These are phyloP conservation scores for Fusarium pilosicola DNA, from an alignment of 2,329 filamentous ascomycete genomes.

Conservation along the genomic window DNA sequence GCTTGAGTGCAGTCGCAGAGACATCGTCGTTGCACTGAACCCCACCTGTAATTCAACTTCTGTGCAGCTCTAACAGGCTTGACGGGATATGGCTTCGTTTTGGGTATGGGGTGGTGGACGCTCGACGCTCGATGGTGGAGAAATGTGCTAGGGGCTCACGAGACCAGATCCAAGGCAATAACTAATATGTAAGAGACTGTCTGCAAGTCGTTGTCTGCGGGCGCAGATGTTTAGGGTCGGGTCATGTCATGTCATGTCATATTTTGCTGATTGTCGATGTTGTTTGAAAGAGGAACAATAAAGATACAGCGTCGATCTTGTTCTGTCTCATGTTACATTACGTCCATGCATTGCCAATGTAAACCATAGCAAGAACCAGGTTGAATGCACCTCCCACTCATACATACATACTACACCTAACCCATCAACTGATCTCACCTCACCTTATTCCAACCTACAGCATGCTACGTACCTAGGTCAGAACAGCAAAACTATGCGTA, in stretches of 20 bases:
- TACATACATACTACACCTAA: constrained; percentile 2
- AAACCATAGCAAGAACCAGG: not conserved
- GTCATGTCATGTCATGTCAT: not conserved
- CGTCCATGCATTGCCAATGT: not conserved
- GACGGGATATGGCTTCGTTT: constrained; percentile 24
- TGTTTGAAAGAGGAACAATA: not conserved
- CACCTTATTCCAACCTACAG: not conserved
- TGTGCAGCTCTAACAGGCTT: constrained; percentile 15
- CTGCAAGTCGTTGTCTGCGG: constrained; percentile 4
- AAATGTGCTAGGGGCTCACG: constrained; percentile 20
- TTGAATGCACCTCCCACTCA: not conserved
- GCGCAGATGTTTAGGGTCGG: not conserved
- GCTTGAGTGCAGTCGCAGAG: constrained; percentile 14
- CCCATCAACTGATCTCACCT: constrained; percentile 5
- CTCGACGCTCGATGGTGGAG: constrained; percentile 18
- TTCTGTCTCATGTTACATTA: constrained; percentile 7
- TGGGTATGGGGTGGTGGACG: constrained; percentile 23
- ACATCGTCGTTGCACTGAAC: constrained; percentile 25
- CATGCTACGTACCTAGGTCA: not conserved
- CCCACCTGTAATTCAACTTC: constrained; percentile 29
- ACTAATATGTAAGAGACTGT: constrained; percentile 7
- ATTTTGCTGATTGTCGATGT: not conserved
- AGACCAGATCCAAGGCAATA: constrained; percentile 18
- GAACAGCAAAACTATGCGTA: not conserved
- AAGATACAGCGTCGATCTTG: not conserved